Conservation (phyloP, 2,329 filamentous ascomycete species). For the Emergomyces pasteurianus region DNA sequence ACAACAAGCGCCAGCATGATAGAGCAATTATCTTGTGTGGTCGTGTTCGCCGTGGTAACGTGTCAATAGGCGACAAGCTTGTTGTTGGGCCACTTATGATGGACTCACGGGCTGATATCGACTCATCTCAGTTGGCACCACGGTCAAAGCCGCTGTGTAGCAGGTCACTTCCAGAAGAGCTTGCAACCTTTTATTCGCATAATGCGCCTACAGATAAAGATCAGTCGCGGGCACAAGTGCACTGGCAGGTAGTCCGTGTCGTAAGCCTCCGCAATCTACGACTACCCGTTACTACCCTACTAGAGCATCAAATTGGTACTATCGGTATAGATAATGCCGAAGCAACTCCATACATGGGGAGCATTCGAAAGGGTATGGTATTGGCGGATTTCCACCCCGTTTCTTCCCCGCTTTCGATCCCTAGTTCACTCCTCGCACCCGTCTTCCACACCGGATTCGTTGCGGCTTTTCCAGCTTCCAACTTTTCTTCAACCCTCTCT, state of each 20-base stretch:
- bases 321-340: constrained; percentile 54
- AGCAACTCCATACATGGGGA: constrained; percentile 19
- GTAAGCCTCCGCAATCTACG: constrained; percentile 81
- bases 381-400: constrained; percentile 48
- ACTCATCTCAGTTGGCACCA: constrained; percentile 11
- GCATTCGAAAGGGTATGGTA: constrained; percentile 69
- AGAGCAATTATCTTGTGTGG: constrained; percentile 70
- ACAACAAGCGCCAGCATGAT: constrained; percentile 33
- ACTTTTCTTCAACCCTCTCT: constrained; percentile 32
- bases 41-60: constrained; percentile 63
- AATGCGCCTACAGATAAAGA: constrained; percentile 26
- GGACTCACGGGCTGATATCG: constrained; percentile 32
- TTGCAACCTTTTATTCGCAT: constrained; percentile 22
- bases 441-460: constrained; percentile 53
- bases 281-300: constrained; percentile 63
- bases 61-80: constrained; percentile 67
- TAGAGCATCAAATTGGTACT: constrained; percentile 77
- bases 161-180: constrained; percentile 23
- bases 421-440: constrained; percentile 12
- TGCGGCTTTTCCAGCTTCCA: constrained; percentile 55
- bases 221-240: constrained; percentile 46
- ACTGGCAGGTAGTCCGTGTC: constrained; percentile 72
- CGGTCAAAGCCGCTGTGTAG: constrained; percentile 17
- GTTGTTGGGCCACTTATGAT: constrained; percentile 61
- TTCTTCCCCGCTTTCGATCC: constrained; percentile 21